These are phyloP conservation scores for Phytopythium mirpurense DNA, from an alignment of 352 stramenopile genomes.

Conservation along the genomic window DNA sequence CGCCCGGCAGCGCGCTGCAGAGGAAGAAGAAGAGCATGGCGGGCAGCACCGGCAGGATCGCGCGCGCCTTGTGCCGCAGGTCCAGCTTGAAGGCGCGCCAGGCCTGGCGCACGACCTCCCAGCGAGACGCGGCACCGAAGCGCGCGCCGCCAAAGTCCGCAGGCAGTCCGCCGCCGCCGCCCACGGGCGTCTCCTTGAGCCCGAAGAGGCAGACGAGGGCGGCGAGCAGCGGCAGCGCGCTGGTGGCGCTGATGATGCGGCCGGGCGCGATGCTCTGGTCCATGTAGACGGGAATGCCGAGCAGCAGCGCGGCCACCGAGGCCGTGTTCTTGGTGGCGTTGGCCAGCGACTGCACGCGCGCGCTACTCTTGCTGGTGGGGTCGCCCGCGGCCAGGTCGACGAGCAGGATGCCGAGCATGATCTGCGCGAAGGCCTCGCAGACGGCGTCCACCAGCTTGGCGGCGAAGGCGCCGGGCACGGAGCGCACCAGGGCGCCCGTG, in stretches of 20 bases:
- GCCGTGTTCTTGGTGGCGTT: constrained; percentile 66
- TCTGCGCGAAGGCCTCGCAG: constrained; percentile 72
- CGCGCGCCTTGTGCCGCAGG: constrained; percentile 30
- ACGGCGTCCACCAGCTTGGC: constrained; percentile 64
- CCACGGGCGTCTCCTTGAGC: constrained; percentile 34
- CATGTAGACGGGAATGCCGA: constrained; percentile 65
- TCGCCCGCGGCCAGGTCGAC: constrained; percentile 58
- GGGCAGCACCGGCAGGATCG: constrained; percentile 51
- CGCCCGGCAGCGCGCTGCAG: constrained; percentile 58
- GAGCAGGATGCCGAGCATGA: constrained; percentile 79
- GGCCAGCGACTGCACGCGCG: constrained; percentile 57
- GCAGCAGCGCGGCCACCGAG: constrained; percentile 51
- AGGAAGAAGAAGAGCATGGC: constrained; percentile 83
- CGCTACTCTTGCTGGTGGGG: constrained; percentile 48
- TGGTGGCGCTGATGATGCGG: constrained; percentile 60
- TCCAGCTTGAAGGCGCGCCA: constrained; percentile 50
- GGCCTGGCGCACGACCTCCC: constrained; percentile 14
- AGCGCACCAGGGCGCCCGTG: constrained; percentile 48
- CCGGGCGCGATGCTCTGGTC: constrained; percentile 43
- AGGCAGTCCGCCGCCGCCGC: neutral
- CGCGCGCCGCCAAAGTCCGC: neutral
- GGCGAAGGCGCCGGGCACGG: constrained; percentile 55
- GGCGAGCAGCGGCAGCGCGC: constrained; percentile 46
- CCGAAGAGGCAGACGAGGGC: constrained; percentile 40
- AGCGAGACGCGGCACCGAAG: constrained; percentile 8